Percentiles rank a stretch among this genome's conserved stretches.
phyloP scores from a whole-genome alignment of 2,329 filamentous ascomycete species.

The Dactylonectria macrodidyma region DNA sequence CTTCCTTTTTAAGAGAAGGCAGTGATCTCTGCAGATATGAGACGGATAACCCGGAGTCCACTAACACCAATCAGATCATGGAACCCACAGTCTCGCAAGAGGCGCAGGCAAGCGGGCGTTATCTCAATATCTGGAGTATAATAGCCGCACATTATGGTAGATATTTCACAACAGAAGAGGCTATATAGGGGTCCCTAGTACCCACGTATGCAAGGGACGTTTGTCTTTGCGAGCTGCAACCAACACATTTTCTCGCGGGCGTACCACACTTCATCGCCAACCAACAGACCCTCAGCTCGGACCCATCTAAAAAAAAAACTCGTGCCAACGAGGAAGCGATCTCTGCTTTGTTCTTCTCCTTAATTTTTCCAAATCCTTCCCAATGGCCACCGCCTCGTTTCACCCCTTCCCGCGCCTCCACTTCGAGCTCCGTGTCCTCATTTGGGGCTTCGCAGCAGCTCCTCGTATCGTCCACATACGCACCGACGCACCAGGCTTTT shows the following conservation, averaged over 20 bases:
- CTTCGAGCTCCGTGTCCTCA: constrained; percentile 17
- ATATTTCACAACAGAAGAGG: not conserved
- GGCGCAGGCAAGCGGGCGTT: not conserved
- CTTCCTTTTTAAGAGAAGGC: not conserved
- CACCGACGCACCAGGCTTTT: constrained; percentile 5
- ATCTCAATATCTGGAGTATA: not conserved
- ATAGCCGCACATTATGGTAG: not conserved
- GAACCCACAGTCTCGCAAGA: not conserved
- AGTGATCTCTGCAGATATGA: constrained; percentile 5
- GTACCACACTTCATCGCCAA: constrained; percentile 8
- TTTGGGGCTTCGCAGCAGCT: constrained; percentile 21
- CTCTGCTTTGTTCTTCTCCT: constrained; percentile 1
- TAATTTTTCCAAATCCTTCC: constrained; percentile 4
- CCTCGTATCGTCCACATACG: constrained; percentile 24
- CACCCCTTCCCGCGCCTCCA: constrained; percentile 21
- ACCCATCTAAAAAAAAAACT: constrained; percentile 2
- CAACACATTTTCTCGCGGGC: constrained; percentile 7
- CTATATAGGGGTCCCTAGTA: constrained; percentile 4
- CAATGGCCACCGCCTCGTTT: constrained; percentile 19
- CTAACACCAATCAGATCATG: constrained; percentile 8
- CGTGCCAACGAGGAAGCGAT: not conserved
- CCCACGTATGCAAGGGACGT: constrained; percentile 9
- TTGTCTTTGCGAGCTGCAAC: constrained; percentile 13
- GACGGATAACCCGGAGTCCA: not conserved
- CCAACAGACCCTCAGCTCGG: constrained; percentile 8